These are phyloP conservation scores for Ganoderma multipileum DNA, from an alignment of 1,284 basidiomycete genomes.

Conservation along the genomic window DNA sequence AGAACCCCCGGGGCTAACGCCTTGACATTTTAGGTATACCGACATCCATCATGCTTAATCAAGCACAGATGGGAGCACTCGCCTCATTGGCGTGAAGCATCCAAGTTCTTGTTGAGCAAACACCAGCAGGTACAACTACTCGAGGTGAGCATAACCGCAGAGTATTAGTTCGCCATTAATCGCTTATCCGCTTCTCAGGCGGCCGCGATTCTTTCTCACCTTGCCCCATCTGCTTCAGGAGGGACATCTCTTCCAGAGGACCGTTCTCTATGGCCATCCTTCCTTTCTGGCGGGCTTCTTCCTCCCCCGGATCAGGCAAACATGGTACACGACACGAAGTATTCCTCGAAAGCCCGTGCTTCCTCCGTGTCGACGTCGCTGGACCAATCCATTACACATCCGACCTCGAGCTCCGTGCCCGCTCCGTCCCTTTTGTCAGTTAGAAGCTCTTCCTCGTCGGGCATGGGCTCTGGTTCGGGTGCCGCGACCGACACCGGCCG, in stretches of 20 bases:
- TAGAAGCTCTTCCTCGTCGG: conserved; percentile 4
- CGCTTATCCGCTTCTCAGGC: conserved; percentile 55
- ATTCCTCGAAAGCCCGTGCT: conserved; percentile 22
- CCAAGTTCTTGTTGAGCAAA: conserved; percentile 93
- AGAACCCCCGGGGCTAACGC: not conserved
- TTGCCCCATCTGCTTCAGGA: conserved; percentile 67
- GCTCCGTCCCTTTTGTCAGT: conserved; percentile 33
- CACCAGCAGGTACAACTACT: conserved; percentile 98
- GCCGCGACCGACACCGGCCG: conserved; percentile 35
- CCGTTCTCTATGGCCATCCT: conserved; percentile 85
- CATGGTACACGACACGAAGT: conserved; percentile 20
- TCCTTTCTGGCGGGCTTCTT: conserved; percentile 73
- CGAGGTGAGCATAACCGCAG: conserved; percentile 62
- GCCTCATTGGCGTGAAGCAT: conserved; percentile 96
- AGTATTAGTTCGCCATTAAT: not conserved
- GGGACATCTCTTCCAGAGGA: conserved; percentile 91
- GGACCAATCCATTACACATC: conserved; percentile 34
- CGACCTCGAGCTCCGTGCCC: conserved; percentile 53
- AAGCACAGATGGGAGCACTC: conserved; percentile 99
- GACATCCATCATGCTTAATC: conserved; percentile 93
- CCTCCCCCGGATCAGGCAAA: conserved; percentile 55
- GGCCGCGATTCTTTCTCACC: conserved; percentile 91
- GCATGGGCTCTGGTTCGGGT: conserved; percentile 8
- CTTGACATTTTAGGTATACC: conserved; percentile 71
- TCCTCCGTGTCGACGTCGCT: conserved; percentile 32